phyloP scores from a whole-genome alignment of 129 eudicot genomes.

The Saposhnikovia divaricata region DNA sequence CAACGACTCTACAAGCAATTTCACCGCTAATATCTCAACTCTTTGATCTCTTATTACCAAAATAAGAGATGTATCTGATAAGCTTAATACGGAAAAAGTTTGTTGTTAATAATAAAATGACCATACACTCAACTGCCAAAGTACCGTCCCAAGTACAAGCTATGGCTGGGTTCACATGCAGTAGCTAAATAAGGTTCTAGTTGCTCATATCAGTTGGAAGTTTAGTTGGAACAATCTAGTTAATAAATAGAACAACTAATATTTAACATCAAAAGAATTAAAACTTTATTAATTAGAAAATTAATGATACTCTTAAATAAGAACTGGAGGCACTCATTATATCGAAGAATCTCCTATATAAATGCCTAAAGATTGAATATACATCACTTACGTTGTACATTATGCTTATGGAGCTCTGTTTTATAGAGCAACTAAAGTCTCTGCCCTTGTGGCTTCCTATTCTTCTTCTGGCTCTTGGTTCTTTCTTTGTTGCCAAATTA shows the following conservation, averaged over 20 bases:
- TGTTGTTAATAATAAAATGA: not conserved
- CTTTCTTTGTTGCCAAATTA: constrained; percentile 29
- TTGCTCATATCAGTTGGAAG: not conserved
- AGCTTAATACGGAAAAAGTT: not conserved
- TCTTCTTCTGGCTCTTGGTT: constrained; percentile 43
- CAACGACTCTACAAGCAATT: not conserved
- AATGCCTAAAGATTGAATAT: not conserved
- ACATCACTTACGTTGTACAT: not conserved
- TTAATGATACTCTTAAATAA: not conserved
- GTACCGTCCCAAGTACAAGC: not conserved
- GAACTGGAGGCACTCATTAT: not conserved
- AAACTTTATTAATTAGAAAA: not conserved
- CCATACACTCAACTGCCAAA: not conserved
- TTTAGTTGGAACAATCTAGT: not conserved
- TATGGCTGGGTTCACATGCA: not conserved
- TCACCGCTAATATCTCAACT: not conserved
- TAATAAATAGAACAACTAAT: no score
- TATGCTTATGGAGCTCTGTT: constrained; percentile 30
- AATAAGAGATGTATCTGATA: no score
- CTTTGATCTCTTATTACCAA: not conserved
- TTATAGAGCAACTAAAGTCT: constrained; percentile 41
- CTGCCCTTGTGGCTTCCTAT: constrained; percentile 62
- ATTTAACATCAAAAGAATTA: not conserved
- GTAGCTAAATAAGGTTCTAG: not conserved
- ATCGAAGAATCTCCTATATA: not conserved